Evolutionary conservation across 495 filamentous ascomycete species (phyloP).

Genomic region (Aspergillus indologenus): DNA sequence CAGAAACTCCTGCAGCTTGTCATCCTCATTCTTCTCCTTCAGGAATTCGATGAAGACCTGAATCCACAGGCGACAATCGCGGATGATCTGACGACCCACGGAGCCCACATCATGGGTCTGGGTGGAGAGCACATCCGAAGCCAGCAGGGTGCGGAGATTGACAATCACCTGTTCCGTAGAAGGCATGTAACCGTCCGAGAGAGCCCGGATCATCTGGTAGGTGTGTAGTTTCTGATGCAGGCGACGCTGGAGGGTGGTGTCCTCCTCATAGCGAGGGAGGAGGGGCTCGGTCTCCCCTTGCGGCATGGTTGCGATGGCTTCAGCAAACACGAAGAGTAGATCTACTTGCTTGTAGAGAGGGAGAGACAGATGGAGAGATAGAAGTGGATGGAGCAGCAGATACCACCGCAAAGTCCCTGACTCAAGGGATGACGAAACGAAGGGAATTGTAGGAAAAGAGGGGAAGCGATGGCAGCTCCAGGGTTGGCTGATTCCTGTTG

Average conservation of each 20-base stretch:
- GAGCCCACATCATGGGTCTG: slow-evolving; percentile 72
- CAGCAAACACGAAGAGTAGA: not conserved
- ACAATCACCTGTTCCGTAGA: slow-evolving; percentile 79
- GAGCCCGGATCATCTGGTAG: slow-evolving; percentile 85
- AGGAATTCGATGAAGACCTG: slow-evolving; percentile 73
- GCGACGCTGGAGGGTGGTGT: slow-evolving; percentile 70
- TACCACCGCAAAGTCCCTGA: not conserved
- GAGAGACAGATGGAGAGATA: not conserved
- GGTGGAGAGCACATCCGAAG: slow-evolving; percentile 74
- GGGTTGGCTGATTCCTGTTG: slow-evolving; percentile 7
- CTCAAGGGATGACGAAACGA: not conserved
- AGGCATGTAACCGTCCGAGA: slow-evolving; percentile 86
- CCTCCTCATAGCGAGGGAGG: slow-evolving; percentile 79
- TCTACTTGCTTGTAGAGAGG: not conserved
- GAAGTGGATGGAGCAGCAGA: not conserved
- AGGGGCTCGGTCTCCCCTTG: slow-evolving; percentile 68
- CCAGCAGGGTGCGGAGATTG: slow-evolving; percentile 77
- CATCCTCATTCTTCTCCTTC: slow-evolving; percentile 74
- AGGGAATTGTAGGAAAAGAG: not conserved
- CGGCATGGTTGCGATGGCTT: slow-evolving; percentile 41
- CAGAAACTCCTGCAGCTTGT: slow-evolving; percentile 86
- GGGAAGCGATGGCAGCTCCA: not conserved
- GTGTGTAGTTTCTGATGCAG: slow-evolving; percentile 85
- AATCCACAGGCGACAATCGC: slow-evolving; percentile 69
- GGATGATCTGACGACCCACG: slow-evolving; percentile 68